Percentiles rank a stretch among this genome's conserved stretches.
phyloP scores from a whole-genome alignment of 371 early-diverging fungal species.

The Mucor sp. region DNA sequence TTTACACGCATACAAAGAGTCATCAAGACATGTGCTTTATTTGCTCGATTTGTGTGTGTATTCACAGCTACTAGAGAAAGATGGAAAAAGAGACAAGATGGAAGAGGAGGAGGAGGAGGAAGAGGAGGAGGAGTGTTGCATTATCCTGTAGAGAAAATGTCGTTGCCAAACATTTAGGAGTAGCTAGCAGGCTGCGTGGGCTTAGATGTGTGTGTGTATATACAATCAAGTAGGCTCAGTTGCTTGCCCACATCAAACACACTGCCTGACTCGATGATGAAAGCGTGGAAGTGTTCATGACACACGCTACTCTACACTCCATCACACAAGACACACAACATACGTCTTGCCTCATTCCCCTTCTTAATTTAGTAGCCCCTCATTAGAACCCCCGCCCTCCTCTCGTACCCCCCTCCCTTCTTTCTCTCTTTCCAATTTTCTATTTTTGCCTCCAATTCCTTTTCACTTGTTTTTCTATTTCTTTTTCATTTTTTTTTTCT shows the following conservation, averaged over 20 bases:
- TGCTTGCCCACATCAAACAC: not conserved
- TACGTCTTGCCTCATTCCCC: not conserved
- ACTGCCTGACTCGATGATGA: not conserved
- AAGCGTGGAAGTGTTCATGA: not conserved
- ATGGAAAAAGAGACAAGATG: not conserved
- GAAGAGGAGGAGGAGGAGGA: not conserved
- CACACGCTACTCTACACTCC: not conserved
- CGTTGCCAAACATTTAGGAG: not conserved
- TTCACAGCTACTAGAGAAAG: not conserved
- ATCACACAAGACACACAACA: not conserved
- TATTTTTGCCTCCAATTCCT: not conserved
- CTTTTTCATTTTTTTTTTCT: conserved; percentile 6
- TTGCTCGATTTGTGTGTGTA: not conserved
- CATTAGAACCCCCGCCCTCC: conserved; percentile 11
- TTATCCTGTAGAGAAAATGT: not conserved
- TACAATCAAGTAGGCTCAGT: not conserved
- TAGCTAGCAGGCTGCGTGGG: not conserved
- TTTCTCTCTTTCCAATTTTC: conserved; percentile 6
- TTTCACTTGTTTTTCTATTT: conserved; percentile 11
- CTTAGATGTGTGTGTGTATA: conserved; percentile 3
- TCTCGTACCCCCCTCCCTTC: not conserved
- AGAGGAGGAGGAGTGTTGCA: not conserved
- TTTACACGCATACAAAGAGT: not conserved
- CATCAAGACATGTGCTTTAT: not conserved
- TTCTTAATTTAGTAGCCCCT: conserved; percentile 5